Conservation (phyloP, 352 stramenopile species). For the Pythium phragmitis region DNA sequence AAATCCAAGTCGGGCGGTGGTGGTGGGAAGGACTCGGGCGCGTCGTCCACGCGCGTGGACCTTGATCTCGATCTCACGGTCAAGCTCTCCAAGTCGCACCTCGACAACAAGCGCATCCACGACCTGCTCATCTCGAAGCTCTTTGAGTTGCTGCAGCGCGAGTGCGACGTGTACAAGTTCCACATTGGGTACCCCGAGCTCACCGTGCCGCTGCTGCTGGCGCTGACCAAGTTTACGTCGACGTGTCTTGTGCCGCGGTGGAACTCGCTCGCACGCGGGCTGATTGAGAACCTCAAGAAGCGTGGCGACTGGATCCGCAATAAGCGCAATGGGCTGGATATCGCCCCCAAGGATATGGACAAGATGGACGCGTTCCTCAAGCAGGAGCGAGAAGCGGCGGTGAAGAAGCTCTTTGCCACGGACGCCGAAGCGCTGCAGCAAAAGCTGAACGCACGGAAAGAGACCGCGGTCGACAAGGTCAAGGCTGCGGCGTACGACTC, state of each 20-base stretch:
- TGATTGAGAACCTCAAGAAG: constrained; percentile 71
- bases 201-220: constrained; percentile 83
- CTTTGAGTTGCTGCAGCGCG: constrained; percentile 93
- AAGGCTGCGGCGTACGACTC: constrained; percentile 32
- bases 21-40: neutral
- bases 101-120: constrained; percentile 85
- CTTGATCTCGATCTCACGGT: constrained; percentile 83
- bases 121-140: constrained; percentile 90
- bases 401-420: constrained; percentile 84
- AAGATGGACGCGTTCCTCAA: constrained; percentile 88
- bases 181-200: constrained; percentile 96
- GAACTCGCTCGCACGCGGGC: constrained; percentile 64
- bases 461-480: constrained; percentile 4
- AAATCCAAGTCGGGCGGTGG: constrained; percentile 36
- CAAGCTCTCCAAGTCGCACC: constrained; percentile 90
- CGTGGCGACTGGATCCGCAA: constrained; percentile 81
- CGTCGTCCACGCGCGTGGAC: constrained; percentile 38
- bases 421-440: constrained; percentile 64
- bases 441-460: constrained; percentile 51
- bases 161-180: constrained; percentile 95
- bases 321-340: constrained; percentile 89
- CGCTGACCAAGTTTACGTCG: constrained; percentile 89
- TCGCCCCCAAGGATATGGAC: constrained; percentile 83
- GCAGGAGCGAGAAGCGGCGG: constrained; percentile 70
- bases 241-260: constrained; percentile 75